Evolutionary conservation across 768 basidiomycete genomes (phyloP).

Genomic region (Phanerochaete sordida): DNA sequence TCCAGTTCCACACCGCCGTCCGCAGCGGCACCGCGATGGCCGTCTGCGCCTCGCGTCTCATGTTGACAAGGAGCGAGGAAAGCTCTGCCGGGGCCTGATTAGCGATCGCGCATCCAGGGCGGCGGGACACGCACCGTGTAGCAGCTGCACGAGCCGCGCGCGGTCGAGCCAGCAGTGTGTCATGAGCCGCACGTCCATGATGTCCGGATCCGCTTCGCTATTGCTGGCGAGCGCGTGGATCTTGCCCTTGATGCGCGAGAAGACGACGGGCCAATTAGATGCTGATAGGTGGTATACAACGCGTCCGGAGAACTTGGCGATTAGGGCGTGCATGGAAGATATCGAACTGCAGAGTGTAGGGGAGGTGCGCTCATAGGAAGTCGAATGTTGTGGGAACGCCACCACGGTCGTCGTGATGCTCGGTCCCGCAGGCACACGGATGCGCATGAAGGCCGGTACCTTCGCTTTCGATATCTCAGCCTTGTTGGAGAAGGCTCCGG

Average conservation of each 20-base stretch:
- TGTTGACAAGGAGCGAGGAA: constrained; percentile 77
- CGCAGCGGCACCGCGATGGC: constrained; percentile 73
- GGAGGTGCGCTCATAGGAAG: constrained; percentile 27
- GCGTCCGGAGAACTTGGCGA: constrained; percentile 70
- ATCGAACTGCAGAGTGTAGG: constrained; percentile 22
- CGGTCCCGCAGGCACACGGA: neutral
- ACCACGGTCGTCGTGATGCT: constrained; percentile 8
- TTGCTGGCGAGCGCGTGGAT: constrained; percentile 60
- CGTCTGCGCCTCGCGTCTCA: constrained; percentile 70
- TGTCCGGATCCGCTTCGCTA: constrained; percentile 56
- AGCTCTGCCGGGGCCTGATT: constrained; percentile 47
- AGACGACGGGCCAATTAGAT: constrained; percentile 82
- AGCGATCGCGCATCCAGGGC: constrained; percentile 1
- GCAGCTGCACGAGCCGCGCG: constrained; percentile 59
- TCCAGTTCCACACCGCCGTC: constrained; percentile 87
- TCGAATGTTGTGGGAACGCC: constrained; percentile 11
- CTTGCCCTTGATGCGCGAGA: constrained; percentile 63
- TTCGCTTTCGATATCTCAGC: neutral
- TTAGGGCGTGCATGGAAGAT: constrained; percentile 50
- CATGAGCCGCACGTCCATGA: constrained; percentile 73
- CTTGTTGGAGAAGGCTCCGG: constrained; percentile 7
- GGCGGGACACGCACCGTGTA: constrained; percentile 50
- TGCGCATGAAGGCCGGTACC: constrained; percentile 17
- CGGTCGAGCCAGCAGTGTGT: constrained; percentile 75
- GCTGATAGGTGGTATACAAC: constrained; percentile 86